phyloP scores from a whole-genome alignment of 1,139 yeast species.

The Taphrina betulina region DNA sequence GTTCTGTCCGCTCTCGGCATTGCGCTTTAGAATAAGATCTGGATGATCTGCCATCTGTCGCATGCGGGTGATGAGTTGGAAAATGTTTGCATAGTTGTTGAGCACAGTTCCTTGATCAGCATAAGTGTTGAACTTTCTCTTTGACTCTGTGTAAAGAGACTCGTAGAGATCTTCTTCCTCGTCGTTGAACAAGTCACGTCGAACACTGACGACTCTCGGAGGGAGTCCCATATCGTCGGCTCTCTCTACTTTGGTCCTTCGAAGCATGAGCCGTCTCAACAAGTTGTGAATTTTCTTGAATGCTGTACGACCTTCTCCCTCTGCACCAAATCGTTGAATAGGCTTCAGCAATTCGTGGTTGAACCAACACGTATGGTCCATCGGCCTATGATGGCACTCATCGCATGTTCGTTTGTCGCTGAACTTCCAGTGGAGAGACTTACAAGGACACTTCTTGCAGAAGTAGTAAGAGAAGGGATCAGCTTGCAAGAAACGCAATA shows the following conservation, averaged over 20 bases:
- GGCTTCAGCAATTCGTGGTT: slow-evolving; percentile 92
- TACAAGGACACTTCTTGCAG: slow-evolving; percentile 87
- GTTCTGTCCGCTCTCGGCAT: slow-evolving; percentile 49
- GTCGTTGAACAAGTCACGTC: slow-evolving; percentile 82
- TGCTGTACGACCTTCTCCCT: slow-evolving; percentile 54
- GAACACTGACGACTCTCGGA: slow-evolving; percentile 83
- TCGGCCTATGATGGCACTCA: slow-evolving; percentile 81
- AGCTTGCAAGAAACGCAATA: slow-evolving; percentile 76
- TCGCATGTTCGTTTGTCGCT: slow-evolving; percentile 81
- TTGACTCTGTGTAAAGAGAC: slow-evolving; percentile 80
- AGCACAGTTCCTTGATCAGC: slow-evolving; percentile 94
- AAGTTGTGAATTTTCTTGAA: slow-evolving; percentile 73
- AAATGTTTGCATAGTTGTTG: slow-evolving; percentile 93
- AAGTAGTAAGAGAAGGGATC: slow-evolving; percentile 85
- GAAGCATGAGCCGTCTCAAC: slow-evolving; percentile 75
- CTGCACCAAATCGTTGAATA: slow-evolving; percentile 82
- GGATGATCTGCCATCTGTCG: slow-evolving; percentile 98
- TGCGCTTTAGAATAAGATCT: slow-evolving; percentile 69
- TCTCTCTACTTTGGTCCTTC: slow-evolving; percentile 91
- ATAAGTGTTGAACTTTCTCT: slow-evolving; percentile 75
- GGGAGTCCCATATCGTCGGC: slow-evolving; percentile 98
- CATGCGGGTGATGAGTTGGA: slow-evolving; percentile 93
- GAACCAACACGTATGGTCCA: slow-evolving; percentile 92
- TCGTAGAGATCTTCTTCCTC: slow-evolving; percentile 92
- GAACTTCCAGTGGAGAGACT: slow-evolving; percentile 77